phyloP scores from a whole-genome alignment of 2,329 filamentous ascomycete genomes.

The Cladosporium sp. region DNA sequence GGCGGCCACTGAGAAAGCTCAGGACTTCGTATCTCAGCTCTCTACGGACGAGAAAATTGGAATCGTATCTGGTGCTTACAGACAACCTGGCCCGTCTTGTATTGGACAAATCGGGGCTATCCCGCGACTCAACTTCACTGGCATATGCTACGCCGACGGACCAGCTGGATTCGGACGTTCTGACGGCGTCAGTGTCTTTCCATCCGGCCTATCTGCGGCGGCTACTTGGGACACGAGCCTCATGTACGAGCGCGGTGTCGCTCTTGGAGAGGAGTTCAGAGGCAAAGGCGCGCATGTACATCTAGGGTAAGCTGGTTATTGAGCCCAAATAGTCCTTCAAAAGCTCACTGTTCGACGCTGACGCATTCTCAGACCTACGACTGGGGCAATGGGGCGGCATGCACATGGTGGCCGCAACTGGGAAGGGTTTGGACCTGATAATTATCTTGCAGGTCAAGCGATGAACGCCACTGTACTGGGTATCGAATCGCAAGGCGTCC shows the following conservation, averaged over 20 bases:
- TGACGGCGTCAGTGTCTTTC: slow-evolving; percentile 39
- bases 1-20: slow-evolving; percentile 1
- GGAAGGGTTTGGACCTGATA: slow-evolving; percentile 67
- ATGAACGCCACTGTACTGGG: slow-evolving; percentile 54
- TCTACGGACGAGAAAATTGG: slow-evolving; percentile 20
- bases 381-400: slow-evolving; percentile 26
- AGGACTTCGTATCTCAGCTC: slow-evolving; percentile 19
- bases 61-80: slow-evolving; percentile 18
- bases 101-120: slow-evolving; percentile 34
- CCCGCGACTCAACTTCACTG: slow-evolving; percentile 20
- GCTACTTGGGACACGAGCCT: slow-evolving; percentile 56
- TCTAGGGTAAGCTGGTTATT: not conserved
- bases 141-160: slow-evolving; percentile 28
- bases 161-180: slow-evolving; percentile 44
- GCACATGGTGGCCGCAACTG: slow-evolving; percentile 37
- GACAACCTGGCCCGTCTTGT: slow-evolving; percentile 26
- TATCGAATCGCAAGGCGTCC: slow-evolving; percentile 44
- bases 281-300: slow-evolving; percentile 28
- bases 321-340: not conserved
- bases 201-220: slow-evolving; percentile 43
- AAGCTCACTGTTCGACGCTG: slow-evolving; percentile 26
- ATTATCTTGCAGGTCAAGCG: slow-evolving; percentile 57
- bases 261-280: slow-evolving; percentile 49
- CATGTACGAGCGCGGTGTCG: slow-evolving; percentile 52
- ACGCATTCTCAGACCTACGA: slow-evolving; percentile 12